A percentile compares a stretch with the other conserved stretches of the same genome.
Conservation (phyloP, 163 green algal genomes). For the Coccomyxa subellipsoidea region DNA sequence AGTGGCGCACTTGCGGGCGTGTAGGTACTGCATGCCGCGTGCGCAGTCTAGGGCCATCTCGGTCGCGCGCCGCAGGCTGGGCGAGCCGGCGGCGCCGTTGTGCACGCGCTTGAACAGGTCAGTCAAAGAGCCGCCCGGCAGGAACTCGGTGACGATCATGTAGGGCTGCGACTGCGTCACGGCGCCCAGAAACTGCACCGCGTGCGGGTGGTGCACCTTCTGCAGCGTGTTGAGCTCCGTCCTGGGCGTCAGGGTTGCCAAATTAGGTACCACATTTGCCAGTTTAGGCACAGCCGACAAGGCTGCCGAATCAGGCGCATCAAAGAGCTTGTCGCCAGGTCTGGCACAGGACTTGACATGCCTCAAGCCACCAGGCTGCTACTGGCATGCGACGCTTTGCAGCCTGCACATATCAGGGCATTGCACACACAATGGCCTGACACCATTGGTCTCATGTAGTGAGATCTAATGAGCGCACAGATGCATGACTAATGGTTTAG, state of each 20-base stretch:
- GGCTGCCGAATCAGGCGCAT: no score
- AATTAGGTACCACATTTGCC: no score
- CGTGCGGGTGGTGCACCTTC: slow-evolving; percentile 33
- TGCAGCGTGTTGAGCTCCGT: slow-evolving; percentile 40
- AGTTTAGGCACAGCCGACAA: no score
- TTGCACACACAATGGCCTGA: no score
- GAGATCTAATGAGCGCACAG: no score
- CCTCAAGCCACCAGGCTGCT: no score
- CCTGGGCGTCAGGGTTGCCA: no score
- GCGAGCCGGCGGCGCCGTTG: neutral
- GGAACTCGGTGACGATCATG: slow-evolving; percentile 84
- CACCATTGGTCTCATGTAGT: no score
- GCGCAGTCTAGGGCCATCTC: slow-evolving; percentile 74
- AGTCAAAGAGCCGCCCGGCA: slow-evolving; percentile 70
- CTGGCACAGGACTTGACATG: no score
- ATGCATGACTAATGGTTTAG: neutral
- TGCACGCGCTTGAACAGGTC: slow-evolving; percentile 52
- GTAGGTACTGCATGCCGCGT: slow-evolving; percentile 74
- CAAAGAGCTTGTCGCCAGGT: no score
- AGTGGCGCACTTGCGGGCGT: slow-evolving; percentile 45
- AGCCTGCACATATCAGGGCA: no score
- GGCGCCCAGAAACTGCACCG: slow-evolving; percentile 76
- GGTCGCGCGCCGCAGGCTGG: slow-evolving; percentile 44
- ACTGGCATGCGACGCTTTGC: no score
- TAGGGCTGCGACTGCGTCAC: slow-evolving; percentile 74